Conservation (phyloP, 768 basidiomycete species). For the Myochromella boudieri region DNA sequence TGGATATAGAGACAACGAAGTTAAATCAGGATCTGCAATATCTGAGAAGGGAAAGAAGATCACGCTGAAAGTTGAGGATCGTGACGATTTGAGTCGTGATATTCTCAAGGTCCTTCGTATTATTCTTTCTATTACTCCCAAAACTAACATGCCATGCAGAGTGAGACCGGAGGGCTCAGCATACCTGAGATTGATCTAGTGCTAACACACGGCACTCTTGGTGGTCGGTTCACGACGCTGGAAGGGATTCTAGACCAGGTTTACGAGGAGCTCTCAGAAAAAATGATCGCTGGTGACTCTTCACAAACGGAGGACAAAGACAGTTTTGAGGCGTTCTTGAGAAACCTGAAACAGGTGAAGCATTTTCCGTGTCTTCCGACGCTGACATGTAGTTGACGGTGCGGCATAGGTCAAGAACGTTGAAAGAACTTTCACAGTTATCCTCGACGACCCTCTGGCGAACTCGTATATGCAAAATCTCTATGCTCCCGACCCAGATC, state of each 20-base stretch:
- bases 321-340: constrained; percentile 77
- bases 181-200: constrained; percentile 96
- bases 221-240: constrained; percentile 95
- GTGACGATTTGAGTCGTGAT: constrained; percentile 90
- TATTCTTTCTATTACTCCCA: not conserved
- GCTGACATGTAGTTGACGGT: constrained; percentile 1
- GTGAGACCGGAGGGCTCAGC: constrained; percentile 85
- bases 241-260: constrained; percentile 95
- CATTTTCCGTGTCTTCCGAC: not conserved
- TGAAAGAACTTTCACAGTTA: constrained; percentile 81
- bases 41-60: constrained; percentile 86
- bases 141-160: constrained; percentile 44
- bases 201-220: constrained; percentile 90
- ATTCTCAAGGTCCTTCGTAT: constrained; percentile 77
- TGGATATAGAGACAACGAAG: constrained; percentile 97
- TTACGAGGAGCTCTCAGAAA: constrained; percentile 91
- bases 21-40: constrained; percentile 92
- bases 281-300: constrained; percentile 81
- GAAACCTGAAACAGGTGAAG: constrained; percentile 69
- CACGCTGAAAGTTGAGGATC: constrained; percentile 86
- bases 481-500: constrained; percentile 97
- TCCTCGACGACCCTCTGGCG: constrained; percentile 92
- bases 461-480: constrained; percentile 96
- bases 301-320: constrained; percentile 42
- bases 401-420: constrained; percentile 68